Conservation (phyloP, 2,329 filamentous ascomycete genomes). For the Sarocladiaceae sp. region DNA sequence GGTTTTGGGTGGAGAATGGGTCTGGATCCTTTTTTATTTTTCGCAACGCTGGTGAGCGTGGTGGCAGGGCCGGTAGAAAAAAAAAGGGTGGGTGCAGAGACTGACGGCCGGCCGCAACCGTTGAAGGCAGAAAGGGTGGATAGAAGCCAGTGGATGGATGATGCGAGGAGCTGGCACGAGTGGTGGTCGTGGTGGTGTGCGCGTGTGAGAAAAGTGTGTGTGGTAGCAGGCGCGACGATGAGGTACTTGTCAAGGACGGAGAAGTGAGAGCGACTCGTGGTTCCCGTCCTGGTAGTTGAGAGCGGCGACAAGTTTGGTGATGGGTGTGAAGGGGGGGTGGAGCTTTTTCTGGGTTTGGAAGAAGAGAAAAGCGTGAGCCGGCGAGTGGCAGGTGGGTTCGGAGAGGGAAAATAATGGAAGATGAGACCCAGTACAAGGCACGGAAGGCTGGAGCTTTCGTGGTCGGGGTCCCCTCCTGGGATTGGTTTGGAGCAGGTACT, state of each 20-base stretch:
- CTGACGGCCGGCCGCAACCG: slow-evolving; percentile 8
- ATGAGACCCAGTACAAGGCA: slow-evolving; percentile 7
- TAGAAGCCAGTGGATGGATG: slow-evolving; percentile 5
- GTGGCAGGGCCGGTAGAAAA: slow-evolving; percentile 19
- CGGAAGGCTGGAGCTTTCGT: slow-evolving; percentile 6
- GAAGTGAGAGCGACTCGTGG: slow-evolving; percentile 4
- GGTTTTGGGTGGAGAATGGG: slow-evolving; percentile 40
- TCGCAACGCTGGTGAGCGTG: slow-evolving; percentile 22
- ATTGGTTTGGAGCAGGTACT: slow-evolving; percentile 3
- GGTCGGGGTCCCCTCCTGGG: slow-evolving; percentile 5
- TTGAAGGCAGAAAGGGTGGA: slow-evolving; percentile 7
- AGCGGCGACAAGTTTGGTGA: no score
- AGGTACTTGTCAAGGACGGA: background rate
- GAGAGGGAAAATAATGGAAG: slow-evolving; percentile 4
- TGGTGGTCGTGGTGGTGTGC: slow-evolving; percentile 1
- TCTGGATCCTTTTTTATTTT: slow-evolving; percentile 37
- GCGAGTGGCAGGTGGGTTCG: background rate
- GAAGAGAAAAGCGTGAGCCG: slow-evolving; percentile 1
- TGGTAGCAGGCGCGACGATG: background rate
- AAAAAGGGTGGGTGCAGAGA: slow-evolving; percentile 8
- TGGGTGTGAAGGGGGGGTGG: slow-evolving; percentile 9
- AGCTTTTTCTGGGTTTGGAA: background rate
- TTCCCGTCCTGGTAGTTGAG: background rate
- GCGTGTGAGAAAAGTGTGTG: slow-evolving; percentile 5
- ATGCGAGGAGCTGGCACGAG: no score